Conservation (phyloP, 148 eudicot species). For the Euryodendron excelsum region DNA sequence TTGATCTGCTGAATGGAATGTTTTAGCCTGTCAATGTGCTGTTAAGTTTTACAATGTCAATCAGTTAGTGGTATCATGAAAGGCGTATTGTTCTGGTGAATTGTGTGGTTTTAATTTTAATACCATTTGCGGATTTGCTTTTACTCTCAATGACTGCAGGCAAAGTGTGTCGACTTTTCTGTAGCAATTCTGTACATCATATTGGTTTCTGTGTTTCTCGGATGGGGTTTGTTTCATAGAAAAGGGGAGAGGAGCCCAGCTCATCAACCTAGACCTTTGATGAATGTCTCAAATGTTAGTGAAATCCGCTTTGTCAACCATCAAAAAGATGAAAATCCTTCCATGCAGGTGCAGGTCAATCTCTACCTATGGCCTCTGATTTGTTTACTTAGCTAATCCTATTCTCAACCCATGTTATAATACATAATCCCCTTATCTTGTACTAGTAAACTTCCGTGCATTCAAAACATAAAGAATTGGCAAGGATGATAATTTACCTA, state of each 20-base stretch:
- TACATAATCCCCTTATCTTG: not conserved
- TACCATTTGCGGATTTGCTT: constrained; percentile 5
- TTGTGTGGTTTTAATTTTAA: not conserved
- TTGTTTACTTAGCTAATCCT: not conserved
- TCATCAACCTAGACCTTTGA: constrained; percentile 64
- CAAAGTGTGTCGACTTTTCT: constrained; percentile 85
- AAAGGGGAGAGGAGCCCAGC: constrained; percentile 52
- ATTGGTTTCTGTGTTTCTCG: constrained; percentile 67
- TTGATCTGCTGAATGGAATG: no score
- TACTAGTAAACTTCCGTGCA: not conserved
- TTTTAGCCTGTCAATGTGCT: not conserved
- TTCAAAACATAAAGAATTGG: not conserved
- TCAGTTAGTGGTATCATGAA: constrained; percentile 3
- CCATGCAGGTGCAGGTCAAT: constrained; percentile 65
- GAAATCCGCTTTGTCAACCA: constrained; percentile 40
- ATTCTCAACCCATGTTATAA: not conserved
- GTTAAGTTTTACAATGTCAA: not conserved
- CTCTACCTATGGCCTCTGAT: not conserved
- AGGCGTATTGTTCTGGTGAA: no score
- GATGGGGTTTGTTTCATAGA: constrained; percentile 79
- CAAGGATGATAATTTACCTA: not conserved
- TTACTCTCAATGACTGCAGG: constrained; percentile 49
- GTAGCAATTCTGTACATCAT: constrained; percentile 64
- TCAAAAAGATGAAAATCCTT: constrained; percentile 66
- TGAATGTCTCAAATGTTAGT: no score